These are phyloP conservation scores for Aegilops sharonensis DNA, from an alignment of 176 grass and related monocot genomes.

Conservation along the genomic window DNA sequence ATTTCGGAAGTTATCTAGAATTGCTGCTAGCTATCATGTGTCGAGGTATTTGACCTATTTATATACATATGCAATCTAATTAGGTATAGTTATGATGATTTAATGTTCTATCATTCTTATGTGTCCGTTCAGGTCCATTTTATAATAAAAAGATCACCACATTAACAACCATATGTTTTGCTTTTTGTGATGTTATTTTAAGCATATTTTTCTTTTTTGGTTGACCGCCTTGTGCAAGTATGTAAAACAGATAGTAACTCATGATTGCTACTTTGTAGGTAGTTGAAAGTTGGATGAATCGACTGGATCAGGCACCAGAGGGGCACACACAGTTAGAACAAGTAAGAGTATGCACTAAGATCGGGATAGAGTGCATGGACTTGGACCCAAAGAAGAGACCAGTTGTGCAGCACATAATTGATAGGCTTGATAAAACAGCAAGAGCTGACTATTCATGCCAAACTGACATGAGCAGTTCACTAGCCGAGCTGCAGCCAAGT, in stretches of 20 bases:
- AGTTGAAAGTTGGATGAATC: not conserved
- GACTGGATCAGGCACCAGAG: not conserved
- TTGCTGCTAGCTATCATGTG: not conserved
- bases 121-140: not conserved
- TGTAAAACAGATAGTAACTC: not conserved
- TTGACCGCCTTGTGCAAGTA: not conserved
- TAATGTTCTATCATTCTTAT: not conserved
- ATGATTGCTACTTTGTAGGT: not conserved
- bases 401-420: not conserved
- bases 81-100: not conserved
- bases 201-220: not conserved
- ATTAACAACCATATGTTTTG: not conserved
- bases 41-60: not conserved
- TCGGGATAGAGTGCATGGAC: not conserved
- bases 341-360: not conserved
- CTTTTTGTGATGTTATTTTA: not conserved
- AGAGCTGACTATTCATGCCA: not conserved
- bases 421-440: not conserved
- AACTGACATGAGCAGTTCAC: not conserved
- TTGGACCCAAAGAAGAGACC: not conserved
- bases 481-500: not conserved
- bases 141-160: not conserved
- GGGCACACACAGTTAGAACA: not conserved
- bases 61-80: not conserved
- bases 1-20: not conserved